Evolutionary conservation across 2,329 filamentous ascomycete species (phyloP).

Genomic region (Fusarium transvaalense): DNA sequence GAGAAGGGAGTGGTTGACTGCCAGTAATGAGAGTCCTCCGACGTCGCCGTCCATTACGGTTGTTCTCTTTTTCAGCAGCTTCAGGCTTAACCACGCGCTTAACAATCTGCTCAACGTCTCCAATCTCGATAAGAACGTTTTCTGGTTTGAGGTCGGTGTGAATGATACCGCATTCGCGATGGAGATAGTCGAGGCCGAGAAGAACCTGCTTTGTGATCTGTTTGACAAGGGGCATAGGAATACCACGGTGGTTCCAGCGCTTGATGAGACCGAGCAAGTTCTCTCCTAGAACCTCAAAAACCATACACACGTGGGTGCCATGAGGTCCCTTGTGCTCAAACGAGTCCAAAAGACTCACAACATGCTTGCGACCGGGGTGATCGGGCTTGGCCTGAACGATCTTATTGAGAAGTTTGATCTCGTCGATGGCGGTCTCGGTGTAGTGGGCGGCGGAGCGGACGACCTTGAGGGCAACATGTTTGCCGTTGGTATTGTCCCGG

Average conservation of each 20-base stretch:
- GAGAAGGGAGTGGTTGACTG: conserved; percentile 94
- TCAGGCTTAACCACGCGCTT: conserved; percentile 94
- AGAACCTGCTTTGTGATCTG: conserved; percentile 99
- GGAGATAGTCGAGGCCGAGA: conserved; percentile 93
- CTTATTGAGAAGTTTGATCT: conserved; percentile 97
- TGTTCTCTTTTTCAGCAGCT: conserved; percentile 80
- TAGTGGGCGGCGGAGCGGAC: conserved; percentile 98
- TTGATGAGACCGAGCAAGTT: conserved; percentile 96
- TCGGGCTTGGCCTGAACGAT: conserved; percentile 95
- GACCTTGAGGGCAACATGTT: conserved; percentile 97
- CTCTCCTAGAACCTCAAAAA: conserved; percentile 97
- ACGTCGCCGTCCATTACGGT: conserved; percentile 89
- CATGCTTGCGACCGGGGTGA: conserved; percentile 93
- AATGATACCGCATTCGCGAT: conserved; percentile 98
- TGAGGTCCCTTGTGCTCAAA: conserved; percentile 99
- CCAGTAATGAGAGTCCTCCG: conserved; percentile 95
- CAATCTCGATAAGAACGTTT: conserved; percentile 98
- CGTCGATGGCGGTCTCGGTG: conserved; percentile 97
- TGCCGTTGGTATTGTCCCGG: conserved; percentile 86
- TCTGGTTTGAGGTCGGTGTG: conserved; percentile 98
- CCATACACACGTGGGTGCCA: conserved; percentile 98
- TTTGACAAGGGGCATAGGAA: conserved; percentile 96
- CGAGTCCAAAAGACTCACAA: conserved; percentile 94
- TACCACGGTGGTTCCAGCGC: conserved; percentile 97
- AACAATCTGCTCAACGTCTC: conserved; percentile 98